Conservation (phyloP, 176 grass and related monocot species). For the Oryza australiensis region DNA sequence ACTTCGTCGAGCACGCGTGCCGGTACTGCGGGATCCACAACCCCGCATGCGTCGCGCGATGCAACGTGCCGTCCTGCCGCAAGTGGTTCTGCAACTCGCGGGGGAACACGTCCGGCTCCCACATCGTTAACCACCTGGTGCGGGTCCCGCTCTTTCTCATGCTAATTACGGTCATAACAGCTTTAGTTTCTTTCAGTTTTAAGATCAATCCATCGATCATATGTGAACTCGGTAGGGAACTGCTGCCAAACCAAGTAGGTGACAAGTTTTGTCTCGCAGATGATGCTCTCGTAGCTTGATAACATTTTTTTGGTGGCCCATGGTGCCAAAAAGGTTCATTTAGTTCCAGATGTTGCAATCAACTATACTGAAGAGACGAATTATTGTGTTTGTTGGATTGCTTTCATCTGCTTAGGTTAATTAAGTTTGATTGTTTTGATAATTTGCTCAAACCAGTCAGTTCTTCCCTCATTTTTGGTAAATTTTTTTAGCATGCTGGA, state of each 20-base stretch:
- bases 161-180: not conserved
- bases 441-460: not conserved
- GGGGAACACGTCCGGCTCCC: slow-evolving; percentile 94
- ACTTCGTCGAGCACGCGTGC: slow-evolving; percentile 94
- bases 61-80: slow-evolving; percentile 90
- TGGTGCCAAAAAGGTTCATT: not conserved
- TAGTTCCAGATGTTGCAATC: not conserved
- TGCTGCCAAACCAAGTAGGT: not conserved
- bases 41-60: slow-evolving; percentile 85
- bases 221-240: not conserved
- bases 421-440: not conserved
- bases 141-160: not conserved
- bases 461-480: not conserved
- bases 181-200: not conserved
- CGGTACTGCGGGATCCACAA: slow-evolving; percentile 95
- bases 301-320: not conserved
- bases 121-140: slow-evolving; percentile 98
- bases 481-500: not conserved
- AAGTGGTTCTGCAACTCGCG: slow-evolving; percentile 99
- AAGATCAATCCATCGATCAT: not conserved
- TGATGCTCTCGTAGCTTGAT: not conserved
- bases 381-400: not conserved
- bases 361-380: not conserved
- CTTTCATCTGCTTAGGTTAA: not conserved
- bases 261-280: not conserved